These are phyloP conservation scores for Quercus alba DNA, from an alignment of 306 rosid genomes.

Conservation along the genomic window DNA sequence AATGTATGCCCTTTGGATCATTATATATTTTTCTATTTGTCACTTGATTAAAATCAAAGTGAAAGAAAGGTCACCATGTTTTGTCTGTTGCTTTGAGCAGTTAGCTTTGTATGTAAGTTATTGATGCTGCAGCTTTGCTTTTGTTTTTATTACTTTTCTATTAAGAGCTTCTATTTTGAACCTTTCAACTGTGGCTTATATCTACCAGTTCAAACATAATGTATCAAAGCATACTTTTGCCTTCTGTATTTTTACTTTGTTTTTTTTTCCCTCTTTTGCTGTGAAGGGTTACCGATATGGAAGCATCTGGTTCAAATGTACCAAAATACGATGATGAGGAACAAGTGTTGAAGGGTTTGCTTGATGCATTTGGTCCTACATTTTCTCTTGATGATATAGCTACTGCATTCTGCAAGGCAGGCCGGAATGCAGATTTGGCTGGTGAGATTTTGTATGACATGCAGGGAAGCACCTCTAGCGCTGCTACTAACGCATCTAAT, in stretches of 20 bases:
- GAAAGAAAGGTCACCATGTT: background rate
- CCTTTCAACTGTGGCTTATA: background rate
- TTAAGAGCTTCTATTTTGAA: background rate
- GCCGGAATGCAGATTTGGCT: conserved; percentile 52
- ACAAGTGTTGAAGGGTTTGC: conserved; percentile 48
- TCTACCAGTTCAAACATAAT: background rate
- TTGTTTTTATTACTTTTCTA: background rate
- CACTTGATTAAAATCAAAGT: background rate
- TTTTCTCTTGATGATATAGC: conserved; percentile 73
- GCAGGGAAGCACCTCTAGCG: conserved; percentile 38
- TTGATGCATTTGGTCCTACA: conserved; percentile 62
- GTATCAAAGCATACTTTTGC: background rate
- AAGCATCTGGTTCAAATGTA: conserved; percentile 34
- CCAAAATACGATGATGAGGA: conserved; percentile 44
- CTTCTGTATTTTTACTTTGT: background rate
- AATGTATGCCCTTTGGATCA: too few species aligned
- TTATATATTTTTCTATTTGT: too few species aligned
- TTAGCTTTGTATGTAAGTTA: background rate
- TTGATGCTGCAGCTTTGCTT: too few species aligned
- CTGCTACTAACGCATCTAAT: conserved; percentile 19
- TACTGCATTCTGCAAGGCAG: conserved; percentile 70
- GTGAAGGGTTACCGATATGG: conserved; percentile 37
- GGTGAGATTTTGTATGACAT: conserved; percentile 50
- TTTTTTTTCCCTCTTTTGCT: background rate
- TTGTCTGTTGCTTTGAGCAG: background rate